These are phyloP conservation scores for Cadophora sp. DNA, from an alignment of 2,329 filamentous ascomycete genomes.

Conservation along the genomic window DNA sequence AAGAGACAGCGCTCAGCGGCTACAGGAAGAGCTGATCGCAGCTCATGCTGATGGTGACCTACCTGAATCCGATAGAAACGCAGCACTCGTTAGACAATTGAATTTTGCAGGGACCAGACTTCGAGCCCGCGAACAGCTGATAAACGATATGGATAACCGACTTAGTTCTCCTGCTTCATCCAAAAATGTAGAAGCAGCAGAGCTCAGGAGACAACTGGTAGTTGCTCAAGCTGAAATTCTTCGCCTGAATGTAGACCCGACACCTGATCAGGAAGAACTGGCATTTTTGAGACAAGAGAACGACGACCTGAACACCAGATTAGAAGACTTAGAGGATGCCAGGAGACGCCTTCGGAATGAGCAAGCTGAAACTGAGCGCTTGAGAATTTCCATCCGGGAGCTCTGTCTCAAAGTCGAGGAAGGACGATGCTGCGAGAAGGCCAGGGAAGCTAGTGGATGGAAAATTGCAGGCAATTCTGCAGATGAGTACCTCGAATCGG, in stretches of 20 bases:
- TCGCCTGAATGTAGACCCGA: background rate
- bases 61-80: background rate
- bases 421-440: slow-evolving; percentile 1
- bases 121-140: background rate
- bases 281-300: background rate
- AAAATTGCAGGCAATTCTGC: background rate
- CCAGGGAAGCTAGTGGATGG: background rate
- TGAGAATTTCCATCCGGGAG: background rate
- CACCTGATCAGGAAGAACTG: background rate
- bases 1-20: background rate
- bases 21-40: background rate
- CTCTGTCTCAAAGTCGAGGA: background rate
- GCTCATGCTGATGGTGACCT: background rate
- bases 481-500: background rate
- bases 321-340: background rate
- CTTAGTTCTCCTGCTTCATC: background rate
- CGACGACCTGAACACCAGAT: background rate
- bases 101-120: background rate
- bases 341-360: background rate
- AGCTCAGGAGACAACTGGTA: slow-evolving; percentile 6
- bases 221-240: background rate
- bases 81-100: background rate
- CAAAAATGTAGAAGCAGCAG: background rate
- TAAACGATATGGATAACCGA: background rate
- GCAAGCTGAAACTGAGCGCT: background rate